phyloP scores from a whole-genome alignment of 192 early-diverging fungal genomes.

The Tieghemiomyces parasiticus region DNA sequence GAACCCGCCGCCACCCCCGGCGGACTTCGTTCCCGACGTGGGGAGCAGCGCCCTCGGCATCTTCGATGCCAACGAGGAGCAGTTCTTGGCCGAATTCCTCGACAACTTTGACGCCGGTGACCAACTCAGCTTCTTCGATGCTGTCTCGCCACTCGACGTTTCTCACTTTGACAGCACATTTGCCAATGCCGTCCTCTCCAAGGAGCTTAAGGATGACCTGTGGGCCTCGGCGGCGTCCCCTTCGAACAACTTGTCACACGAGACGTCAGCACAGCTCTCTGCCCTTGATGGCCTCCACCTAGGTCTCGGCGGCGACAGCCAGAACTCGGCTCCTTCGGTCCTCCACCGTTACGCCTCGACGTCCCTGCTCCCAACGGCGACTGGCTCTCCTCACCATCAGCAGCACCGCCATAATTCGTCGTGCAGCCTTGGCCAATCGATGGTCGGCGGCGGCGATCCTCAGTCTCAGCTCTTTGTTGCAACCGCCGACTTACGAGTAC shows the following conservation, averaged over 20 bases:
- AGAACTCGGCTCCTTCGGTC: not conserved
- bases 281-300: not conserved
- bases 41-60: not conserved
- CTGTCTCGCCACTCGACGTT: not conserved
- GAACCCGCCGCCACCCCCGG: too few relatives aligned
- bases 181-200: not conserved
- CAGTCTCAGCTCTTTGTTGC: too few relatives aligned
- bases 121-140: conserved; percentile 1
- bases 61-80: not conserved
- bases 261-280: not conserved
- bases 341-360: not conserved
- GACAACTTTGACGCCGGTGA: conserved; percentile 1
- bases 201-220: not conserved
- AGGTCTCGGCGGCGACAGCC: not conserved
- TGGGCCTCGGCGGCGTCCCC: not conserved
- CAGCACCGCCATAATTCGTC: too few relatives aligned
- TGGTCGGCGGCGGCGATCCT: not conserved
- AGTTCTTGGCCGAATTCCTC: not conserved
- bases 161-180: not conserved
- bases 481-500: not conserved
- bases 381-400: too few relatives aligned
- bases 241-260: not conserved
- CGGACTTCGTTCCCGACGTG: not conserved
- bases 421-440: too few relatives aligned
- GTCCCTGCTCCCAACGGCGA: too few relatives aligned